phyloP scores from a whole-genome alignment of 345 rosid genomes.

The Abelmoschus esculentus region DNA sequence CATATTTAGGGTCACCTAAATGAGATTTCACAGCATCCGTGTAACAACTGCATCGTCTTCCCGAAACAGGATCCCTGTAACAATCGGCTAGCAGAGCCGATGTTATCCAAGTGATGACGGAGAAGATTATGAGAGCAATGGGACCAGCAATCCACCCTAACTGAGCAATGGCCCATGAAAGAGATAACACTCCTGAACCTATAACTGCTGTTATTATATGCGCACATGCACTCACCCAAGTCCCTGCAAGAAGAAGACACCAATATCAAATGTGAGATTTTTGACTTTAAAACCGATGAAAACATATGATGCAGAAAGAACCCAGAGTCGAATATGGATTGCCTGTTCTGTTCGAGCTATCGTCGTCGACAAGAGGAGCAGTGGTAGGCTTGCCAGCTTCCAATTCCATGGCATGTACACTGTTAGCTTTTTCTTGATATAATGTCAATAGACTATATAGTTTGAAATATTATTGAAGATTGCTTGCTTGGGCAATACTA shows the following conservation, averaged over 20 bases:
- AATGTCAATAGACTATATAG: too few species aligned
- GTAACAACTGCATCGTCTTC: conserved; percentile 21
- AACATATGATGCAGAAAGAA: background rate
- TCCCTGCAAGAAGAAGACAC: conserved; percentile 10
- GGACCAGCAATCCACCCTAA: conserved; percentile 40
- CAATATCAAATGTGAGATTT: background rate
- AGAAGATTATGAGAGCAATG: conserved; percentile 17
- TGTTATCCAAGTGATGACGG: conserved; percentile 23
- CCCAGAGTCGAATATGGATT: background rate
- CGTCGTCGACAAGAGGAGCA: conserved; percentile 20
- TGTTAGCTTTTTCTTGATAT: background rate
- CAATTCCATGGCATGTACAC: background rate
- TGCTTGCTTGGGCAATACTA: too few species aligned
- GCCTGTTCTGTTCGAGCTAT: conserved; percentile 27
- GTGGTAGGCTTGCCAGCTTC: background rate
- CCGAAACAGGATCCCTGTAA: conserved; percentile 23
- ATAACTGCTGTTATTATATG: conserved; percentile 39
- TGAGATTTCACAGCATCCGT: conserved; percentile 21
- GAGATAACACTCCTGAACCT: conserved; percentile 33
- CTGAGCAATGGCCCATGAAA: conserved; percentile 36
- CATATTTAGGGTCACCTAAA: conserved; percentile 14
- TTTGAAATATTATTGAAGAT: too few species aligned
- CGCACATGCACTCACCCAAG: conserved; percentile 31
- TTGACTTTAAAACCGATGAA: background rate
- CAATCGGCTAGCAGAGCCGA: conserved; percentile 20